Evolutionary conservation across 2,329 filamentous ascomycete species (phyloP).

Genomic region (Fusarium phyllophilum): DNA sequence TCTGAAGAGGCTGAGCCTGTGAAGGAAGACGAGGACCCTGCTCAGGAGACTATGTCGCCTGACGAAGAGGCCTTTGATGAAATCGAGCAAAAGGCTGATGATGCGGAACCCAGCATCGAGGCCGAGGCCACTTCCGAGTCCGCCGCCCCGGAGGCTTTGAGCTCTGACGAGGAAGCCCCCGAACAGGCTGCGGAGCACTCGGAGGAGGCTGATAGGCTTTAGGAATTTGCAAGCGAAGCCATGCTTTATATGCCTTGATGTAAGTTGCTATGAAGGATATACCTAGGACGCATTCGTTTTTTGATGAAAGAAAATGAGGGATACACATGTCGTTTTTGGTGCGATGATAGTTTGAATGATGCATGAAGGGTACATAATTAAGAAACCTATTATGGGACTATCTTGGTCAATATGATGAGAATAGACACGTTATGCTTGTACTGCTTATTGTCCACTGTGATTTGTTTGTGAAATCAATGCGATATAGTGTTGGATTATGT

Average conservation of each 20-base stretch:
- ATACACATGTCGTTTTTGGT: constrained; percentile 23
- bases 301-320: constrained; percentile 38
- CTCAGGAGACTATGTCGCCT: constrained; percentile 4
- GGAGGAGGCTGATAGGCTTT: constrained; percentile 30
- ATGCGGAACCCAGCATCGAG: not conserved
- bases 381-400: constrained; percentile 22
- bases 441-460: not conserved
- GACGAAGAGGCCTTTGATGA: not conserved
- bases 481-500: constrained; percentile 9
- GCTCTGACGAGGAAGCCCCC: not conserved
- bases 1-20: not conserved
- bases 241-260: constrained; percentile 39
- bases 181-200: constrained; percentile 1
- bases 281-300: constrained; percentile 40
- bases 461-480: not conserved
- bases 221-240: constrained; percentile 19
- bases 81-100: not conserved
- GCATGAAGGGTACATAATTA: constrained; percentile 39
- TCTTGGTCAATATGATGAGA: constrained; percentile 26
- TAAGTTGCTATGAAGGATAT: constrained; percentile 44
- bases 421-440: constrained; percentile 31
- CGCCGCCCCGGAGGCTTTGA: not conserved
- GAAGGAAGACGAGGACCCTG: constrained; percentile 6
- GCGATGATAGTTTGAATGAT: constrained; percentile 37
- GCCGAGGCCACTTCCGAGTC: constrained; percentile 1